phyloP scores from a whole-genome alignment of 805 yeast genomes.

The Candida glaebosa region DNA sequence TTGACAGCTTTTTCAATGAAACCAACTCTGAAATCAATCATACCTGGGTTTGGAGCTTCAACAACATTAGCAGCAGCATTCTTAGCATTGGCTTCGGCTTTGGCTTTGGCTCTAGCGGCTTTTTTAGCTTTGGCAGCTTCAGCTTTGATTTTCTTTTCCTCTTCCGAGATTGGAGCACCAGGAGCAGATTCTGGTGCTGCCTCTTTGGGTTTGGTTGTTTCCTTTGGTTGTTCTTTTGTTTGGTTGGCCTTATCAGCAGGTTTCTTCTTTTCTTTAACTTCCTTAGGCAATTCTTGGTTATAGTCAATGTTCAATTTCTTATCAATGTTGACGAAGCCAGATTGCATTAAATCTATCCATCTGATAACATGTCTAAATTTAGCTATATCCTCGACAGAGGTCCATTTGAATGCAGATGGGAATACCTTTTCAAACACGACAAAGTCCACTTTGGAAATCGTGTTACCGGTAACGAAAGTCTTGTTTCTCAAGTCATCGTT shows the following conservation, averaged over 20 bases:
- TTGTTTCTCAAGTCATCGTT: constrained; percentile 65
- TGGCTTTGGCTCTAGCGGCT: constrained; percentile 60
- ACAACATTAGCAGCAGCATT: constrained; percentile 48
- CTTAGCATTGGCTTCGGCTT: constrained; percentile 48
- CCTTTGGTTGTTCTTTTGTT: constrained; percentile 12
- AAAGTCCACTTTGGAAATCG: constrained; percentile 69
- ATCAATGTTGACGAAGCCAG: constrained; percentile 51
- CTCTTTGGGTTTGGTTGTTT: constrained; percentile 30
- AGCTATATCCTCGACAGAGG: constrained; percentile 51
- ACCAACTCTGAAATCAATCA: constrained; percentile 93
- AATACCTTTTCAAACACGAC: constrained; percentile 62
- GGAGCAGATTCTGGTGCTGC: constrained; percentile 44
- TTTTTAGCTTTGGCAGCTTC: constrained; percentile 63
- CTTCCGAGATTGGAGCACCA: constrained; percentile 29
- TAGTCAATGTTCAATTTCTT: constrained; percentile 51
- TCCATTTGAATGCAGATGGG: constrained; percentile 57
- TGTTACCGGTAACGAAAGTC: constrained; percentile 69
- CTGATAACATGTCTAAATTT: constrained; percentile 79
- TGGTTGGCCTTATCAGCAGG: constrained; percentile 26
- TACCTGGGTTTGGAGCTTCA: constrained; percentile 73
- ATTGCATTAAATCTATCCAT: constrained; percentile 90
- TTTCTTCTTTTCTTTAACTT: constrained; percentile 61
- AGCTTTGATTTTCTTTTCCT: constrained; percentile 42
- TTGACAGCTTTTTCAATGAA: constrained; percentile 93
- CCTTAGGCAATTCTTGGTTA: constrained; percentile 68